Percentiles rank a stretch among this genome's conserved stretches.
Conservation (phyloP, 176 grass and related monocot genomes). For the Thinopyrum elongatum region DNA sequence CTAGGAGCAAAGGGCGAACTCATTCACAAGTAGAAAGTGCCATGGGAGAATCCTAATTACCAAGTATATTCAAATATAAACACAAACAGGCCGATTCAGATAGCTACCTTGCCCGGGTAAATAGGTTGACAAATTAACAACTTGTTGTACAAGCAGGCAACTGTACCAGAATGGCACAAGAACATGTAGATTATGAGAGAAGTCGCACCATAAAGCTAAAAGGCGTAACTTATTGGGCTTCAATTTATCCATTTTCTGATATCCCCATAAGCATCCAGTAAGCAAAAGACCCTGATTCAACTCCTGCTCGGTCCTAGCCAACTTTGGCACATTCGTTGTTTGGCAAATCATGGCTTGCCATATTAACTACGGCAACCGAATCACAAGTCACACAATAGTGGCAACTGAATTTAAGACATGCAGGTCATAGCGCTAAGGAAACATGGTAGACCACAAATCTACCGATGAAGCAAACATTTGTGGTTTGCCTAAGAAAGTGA, state of each 20-base stretch:
- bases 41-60: conserved; percentile 6
- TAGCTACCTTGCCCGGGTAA: conserved; percentile 16
- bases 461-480: conserved; percentile 13
- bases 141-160: neutral
- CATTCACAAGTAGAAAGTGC: neutral
- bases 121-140: neutral
- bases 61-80: neutral
- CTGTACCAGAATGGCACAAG: neutral
- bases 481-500: conserved; percentile 13
- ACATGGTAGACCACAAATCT: neutral
- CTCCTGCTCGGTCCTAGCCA: neutral
- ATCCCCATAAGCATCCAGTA: neutral
- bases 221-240: neutral
- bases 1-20: neutral
- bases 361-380: neutral
- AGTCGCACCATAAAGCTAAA: neutral
- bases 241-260: conserved; percentile 5
- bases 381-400: neutral
- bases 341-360: conserved; percentile 1
- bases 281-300: conserved; percentile 3
- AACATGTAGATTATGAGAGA: neutral
- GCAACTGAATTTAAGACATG: neutral
- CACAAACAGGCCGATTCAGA: neutral
- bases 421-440: neutral
- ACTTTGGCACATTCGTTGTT: neutral